Percentiles rank a stretch among this genome's conserved stretches.
phyloP scores from a whole-genome alignment of 768 basidiomycete genomes.

The Russula dissimulans region DNA sequence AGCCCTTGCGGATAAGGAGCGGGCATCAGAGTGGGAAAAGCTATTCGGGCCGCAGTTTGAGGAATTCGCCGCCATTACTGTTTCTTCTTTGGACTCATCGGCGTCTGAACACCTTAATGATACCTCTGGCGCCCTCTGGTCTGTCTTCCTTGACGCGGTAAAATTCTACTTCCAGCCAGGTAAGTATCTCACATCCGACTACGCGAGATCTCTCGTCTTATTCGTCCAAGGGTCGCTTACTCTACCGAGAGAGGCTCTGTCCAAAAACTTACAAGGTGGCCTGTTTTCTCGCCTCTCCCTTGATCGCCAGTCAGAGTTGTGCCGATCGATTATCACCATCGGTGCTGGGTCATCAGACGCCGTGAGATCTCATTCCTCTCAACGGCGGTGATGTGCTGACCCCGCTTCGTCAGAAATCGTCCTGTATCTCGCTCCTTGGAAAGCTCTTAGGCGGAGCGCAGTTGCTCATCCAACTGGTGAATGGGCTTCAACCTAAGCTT shows the following conservation, averaged over 20 bases:
- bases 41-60: slow-evolving; percentile 34
- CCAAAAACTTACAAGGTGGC: slow-evolving; percentile 40
- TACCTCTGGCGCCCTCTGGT: slow-evolving; percentile 39
- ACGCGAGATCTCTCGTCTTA: slow-evolving; percentile 2
- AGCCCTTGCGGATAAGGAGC: slow-evolving; percentile 23
- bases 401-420: not conserved
- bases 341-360: slow-evolving; percentile 38
- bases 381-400: not conserved
- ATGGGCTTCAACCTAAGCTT: slow-evolving; percentile 37
- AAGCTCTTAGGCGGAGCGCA: slow-evolving; percentile 40
- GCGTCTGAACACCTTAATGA: slow-evolving; percentile 38
- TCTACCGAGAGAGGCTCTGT: slow-evolving; percentile 33
- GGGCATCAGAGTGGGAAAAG: not conserved
- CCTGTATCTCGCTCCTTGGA: slow-evolving; percentile 42
- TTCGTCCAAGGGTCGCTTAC: slow-evolving; percentile 31
- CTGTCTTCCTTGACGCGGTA: slow-evolving; percentile 37
- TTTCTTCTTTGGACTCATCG: slow-evolving; percentile 46
- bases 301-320: slow-evolving; percentile 48
- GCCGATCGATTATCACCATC: slow-evolving; percentile 45
- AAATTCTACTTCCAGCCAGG: slow-evolving; percentile 40
- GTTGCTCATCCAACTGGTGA: slow-evolving; percentile 46
- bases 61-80: slow-evolving; percentile 26
- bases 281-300: slow-evolving; percentile 45
- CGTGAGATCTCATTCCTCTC: slow-evolving; percentile 31
- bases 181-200: slow-evolving; percentile 19